These are phyloP conservation scores for Quillaja saponaria DNA, from an alignment of 306 rosid genomes.

Conservation along the genomic window DNA sequence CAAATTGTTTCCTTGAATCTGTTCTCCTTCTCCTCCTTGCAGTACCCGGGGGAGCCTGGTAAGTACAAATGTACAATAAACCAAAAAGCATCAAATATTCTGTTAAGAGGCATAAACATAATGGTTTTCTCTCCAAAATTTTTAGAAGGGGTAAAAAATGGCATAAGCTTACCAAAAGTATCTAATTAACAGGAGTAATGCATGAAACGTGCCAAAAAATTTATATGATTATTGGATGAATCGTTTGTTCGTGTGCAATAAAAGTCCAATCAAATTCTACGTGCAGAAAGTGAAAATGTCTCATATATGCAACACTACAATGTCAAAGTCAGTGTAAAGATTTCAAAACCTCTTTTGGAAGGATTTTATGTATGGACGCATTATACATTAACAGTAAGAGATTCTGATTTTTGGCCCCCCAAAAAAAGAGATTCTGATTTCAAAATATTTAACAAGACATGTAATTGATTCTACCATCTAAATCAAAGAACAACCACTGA, in stretches of 20 bases:
- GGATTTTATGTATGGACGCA: conserved; percentile 10
- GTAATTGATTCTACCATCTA: no score
- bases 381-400: background rate
- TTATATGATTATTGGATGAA: no score
- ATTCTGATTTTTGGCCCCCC: conserved; percentile 10
- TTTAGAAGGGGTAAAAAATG: no score
- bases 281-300: background rate
- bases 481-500: conserved; percentile 15
- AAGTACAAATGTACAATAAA: conserved; percentile 23
- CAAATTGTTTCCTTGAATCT: conserved; percentile 55
- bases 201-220: no score
- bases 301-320: no score
- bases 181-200: no score
- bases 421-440: no score
- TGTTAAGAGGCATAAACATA: no score
- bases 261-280: conserved; percentile 2
- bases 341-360: background rate
- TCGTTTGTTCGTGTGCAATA: background rate
- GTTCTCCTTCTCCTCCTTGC: conserved; percentile 82
- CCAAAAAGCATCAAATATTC: conserved; percentile 25
- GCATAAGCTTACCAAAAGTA: no score
- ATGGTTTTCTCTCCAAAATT: no score
- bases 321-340: no score
- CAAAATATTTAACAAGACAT: no score
- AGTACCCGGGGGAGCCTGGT: conserved; percentile 81